These are phyloP conservation scores for Penicillium lagena DNA, from an alignment of 495 filamentous ascomycete genomes.

Conservation along the genomic window DNA sequence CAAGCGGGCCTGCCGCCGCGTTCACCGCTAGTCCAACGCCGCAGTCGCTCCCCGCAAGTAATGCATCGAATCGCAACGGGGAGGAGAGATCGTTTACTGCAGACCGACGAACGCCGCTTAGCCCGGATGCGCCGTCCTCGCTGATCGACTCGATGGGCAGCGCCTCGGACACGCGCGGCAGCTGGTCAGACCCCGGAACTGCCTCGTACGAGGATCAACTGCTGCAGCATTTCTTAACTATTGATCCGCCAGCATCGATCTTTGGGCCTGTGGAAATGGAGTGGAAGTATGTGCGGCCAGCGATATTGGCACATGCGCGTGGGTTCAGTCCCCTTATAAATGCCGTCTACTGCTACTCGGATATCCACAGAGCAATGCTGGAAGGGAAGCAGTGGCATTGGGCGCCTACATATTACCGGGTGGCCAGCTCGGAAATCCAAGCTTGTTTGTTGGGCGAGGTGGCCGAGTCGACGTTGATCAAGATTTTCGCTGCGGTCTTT, in stretches of 20 bases:
- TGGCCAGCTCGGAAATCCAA: constrained; percentile 29
- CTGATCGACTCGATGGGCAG: constrained; percentile 11
- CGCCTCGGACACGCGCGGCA: constrained; percentile 10
- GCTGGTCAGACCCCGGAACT: constrained; percentile 14
- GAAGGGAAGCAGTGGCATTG: constrained; percentile 26
- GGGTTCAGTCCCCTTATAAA: constrained; percentile 21
- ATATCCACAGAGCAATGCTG: constrained; percentile 23
- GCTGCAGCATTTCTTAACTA: constrained; percentile 25
- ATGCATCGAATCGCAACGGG: neutral
- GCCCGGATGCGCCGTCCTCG: constrained; percentile 10
- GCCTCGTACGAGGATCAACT: constrained; percentile 28
- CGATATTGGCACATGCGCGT: constrained; percentile 19
- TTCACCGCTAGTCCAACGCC: constrained; percentile 9
- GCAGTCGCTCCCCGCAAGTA: constrained; percentile 5
- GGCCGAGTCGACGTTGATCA: constrained; percentile 16
- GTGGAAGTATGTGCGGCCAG: constrained; percentile 28
- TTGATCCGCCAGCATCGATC: constrained; percentile 27
- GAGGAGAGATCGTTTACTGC: constrained; percentile 7
- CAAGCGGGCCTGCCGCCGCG: constrained; percentile 14
- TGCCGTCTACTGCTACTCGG: constrained; percentile 32
- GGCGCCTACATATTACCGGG: constrained; percentile 27
- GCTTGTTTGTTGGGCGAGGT: constrained; percentile 24
- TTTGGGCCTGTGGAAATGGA: constrained; percentile 30
- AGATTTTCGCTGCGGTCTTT: constrained; percentile 24
- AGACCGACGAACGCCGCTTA: constrained; percentile 7